Evolutionary conservation across 768 basidiomycete genomes (phyloP).

Genomic region (Russula sp.): DNA sequence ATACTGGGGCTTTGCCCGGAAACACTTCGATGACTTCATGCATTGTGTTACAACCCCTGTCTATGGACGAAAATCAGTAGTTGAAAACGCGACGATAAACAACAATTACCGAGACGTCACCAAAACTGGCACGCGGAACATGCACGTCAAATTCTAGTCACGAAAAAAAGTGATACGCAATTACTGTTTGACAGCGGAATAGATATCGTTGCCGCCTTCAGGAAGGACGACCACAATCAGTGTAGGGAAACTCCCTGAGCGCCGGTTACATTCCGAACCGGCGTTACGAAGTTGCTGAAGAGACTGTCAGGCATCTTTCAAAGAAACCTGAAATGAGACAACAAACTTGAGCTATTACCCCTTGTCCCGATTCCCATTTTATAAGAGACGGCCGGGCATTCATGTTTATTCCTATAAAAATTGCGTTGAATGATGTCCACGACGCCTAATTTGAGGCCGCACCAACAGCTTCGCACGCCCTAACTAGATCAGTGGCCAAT

Average conservation of each 20-base stretch:
- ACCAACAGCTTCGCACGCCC: slow-evolving; percentile 57
- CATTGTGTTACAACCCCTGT: slow-evolving; percentile 80
- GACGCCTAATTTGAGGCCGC: slow-evolving; percentile 33
- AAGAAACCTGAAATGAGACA: neutral
- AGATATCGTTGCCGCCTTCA: slow-evolving; percentile 72
- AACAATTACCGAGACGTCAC: slow-evolving; percentile 55
- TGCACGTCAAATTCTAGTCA: slow-evolving; percentile 11
- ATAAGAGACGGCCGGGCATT: slow-evolving; percentile 46
- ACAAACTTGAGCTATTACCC: slow-evolving; percentile 39
- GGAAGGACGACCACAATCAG: slow-evolving; percentile 70
- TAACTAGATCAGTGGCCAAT: slow-evolving; percentile 53
- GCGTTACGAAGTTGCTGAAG: slow-evolving; percentile 48
- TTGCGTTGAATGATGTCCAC: neutral
- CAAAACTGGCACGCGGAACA: slow-evolving; percentile 50
- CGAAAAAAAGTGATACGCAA: slow-evolving; percentile 33
- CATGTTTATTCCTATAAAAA: slow-evolving; percentile 56
- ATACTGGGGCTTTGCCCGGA: slow-evolving; percentile 68
- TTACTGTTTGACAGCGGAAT: slow-evolving; percentile 75
- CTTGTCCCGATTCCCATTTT: slow-evolving; percentile 58
- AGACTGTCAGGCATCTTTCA: neutral
- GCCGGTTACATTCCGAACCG: slow-evolving; percentile 47
- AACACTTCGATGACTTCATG: slow-evolving; percentile 63
- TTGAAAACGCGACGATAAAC: neutral
- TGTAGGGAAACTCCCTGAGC: slow-evolving; percentile 45
- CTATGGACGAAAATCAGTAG: slow-evolving; percentile 36